phyloP scores from a whole-genome alignment of 371 early-diverging fungal species.

The Circinella umbellata region DNA sequence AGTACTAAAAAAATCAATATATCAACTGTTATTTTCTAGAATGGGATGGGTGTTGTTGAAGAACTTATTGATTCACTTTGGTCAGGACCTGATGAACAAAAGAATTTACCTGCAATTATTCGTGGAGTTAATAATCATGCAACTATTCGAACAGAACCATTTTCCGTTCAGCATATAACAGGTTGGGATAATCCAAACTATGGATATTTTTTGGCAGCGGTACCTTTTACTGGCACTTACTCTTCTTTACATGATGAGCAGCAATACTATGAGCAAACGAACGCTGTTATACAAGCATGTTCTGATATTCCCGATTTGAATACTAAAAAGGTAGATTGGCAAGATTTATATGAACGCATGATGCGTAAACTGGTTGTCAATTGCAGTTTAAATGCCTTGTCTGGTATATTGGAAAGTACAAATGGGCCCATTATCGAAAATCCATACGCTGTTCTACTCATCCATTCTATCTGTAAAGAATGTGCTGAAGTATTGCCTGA shows the following conservation, averaged over 20 bases:
- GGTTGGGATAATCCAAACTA: conserved; percentile 49
- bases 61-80: conserved; percentile 49
- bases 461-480: conserved; percentile 37
- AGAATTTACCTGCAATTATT: conserved; percentile 36
- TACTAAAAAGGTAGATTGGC: conserved; percentile 36
- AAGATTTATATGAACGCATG: conserved; percentile 43
- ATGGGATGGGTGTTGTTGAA: conserved; percentile 68
- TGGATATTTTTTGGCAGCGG: conserved; percentile 30
- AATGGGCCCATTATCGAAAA: conserved; percentile 42
- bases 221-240: background rate
- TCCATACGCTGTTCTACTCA: conserved; percentile 20
- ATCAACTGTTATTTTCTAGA: conserved; percentile 24
- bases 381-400: conserved; percentile 60
- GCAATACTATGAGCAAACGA: conserved; percentile 3
- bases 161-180: conserved; percentile 51
- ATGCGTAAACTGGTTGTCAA: conserved; percentile 63
- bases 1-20: no score
- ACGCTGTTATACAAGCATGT: conserved; percentile 27
- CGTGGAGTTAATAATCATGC: conserved; percentile 65
- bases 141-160: conserved; percentile 42
- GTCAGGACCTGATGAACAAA: background rate
- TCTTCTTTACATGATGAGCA: background rate
- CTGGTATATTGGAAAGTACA: conserved; percentile 46
- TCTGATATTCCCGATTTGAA: conserved; percentile 33
- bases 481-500: conserved; percentile 30